Base-by-base conservation (phyloP, 768 basidiomycete species). In the Phlegmacium glaucopus region DNA sequence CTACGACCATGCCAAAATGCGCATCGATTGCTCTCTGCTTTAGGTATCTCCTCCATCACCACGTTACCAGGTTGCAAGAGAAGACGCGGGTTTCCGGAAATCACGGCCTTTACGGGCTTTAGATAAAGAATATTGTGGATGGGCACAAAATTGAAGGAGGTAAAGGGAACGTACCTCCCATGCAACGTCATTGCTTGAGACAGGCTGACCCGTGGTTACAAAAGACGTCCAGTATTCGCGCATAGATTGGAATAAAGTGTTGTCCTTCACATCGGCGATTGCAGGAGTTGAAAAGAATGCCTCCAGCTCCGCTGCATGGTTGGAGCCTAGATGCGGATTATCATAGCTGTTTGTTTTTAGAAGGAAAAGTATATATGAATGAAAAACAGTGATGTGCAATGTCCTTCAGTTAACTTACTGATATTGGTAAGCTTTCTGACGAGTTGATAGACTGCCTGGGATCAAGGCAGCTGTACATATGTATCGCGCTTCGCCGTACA, bases 401-500 rank as follows among this genome's bases (percentile, higher is more conserved):
- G 22, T 22, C 22, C 5, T 22, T 5, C 22, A 47, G 38, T 7
- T 4, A 2, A 44, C 64, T 53, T 27, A 72, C 72, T 70, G 71
- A 48, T 62, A 75, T 27, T 71, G 66, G 47, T 61, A 73, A 0
- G 67, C 56, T 9, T 43, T 36, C 29, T 43, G 42, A 13, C 22
- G 35, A 1, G 27, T 43, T 13, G 42, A 47, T n/a, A 46, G 58
- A 40, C 61, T 59, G 9, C 62, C 64, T 1, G 66, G 53, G 39
- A 75, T 65, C 58, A 73, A 53, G 10, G 54, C 53, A 11, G 72
- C 70, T 7, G 66, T 67, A 48, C 73, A 75, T n/a, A 75, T 72
- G 42, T 71, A 74, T 41, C 73, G 54, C 44, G 62, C 62, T 46
- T 75, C 73, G 25, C 73, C 73, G 49, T 74, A 75, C 69, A 75